Evolutionary conservation across 2,329 filamentous ascomycete genomes (phyloP).

Genomic region (Penicillium olsonii): DNA sequence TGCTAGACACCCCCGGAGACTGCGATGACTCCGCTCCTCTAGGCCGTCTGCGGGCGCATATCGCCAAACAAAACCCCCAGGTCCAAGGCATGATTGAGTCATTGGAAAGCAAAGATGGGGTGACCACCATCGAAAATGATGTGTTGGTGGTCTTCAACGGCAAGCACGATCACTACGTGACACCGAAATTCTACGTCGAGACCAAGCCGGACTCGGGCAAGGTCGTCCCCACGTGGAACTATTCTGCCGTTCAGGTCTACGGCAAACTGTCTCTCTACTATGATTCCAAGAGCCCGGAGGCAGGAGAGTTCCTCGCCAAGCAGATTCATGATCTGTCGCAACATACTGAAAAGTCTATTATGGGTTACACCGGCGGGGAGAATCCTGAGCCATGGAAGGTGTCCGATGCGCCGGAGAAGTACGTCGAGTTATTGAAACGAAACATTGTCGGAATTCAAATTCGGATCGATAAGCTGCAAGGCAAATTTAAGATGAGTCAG

Average conservation of each 20-base stretch:
- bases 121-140: slow-evolving; percentile 49
- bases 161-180: slow-evolving; percentile 63
- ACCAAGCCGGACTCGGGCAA: slow-evolving; percentile 66
- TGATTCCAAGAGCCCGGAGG: slow-evolving; percentile 50
- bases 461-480: slow-evolving; percentile 54
- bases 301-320: slow-evolving; percentile 54
- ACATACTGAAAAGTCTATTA: slow-evolving; percentile 54
- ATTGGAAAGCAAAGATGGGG: slow-evolving; percentile 20
- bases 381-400: neutral
- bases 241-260: slow-evolving; percentile 65
- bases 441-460: slow-evolving; percentile 59
- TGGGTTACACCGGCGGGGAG: slow-evolving; percentile 52
- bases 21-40: slow-evolving; percentile 6
- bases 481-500: slow-evolving; percentile 69
- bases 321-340: slow-evolving; percentile 31
- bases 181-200: slow-evolving; percentile 63
- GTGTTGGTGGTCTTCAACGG: slow-evolving; percentile 65
- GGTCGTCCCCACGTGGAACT: slow-evolving; percentile 71
- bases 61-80: slow-evolving; percentile 66
- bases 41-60: slow-evolving; percentile 58
- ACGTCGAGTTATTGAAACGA: neutral
- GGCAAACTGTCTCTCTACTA: slow-evolving; percentile 58
- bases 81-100: slow-evolving; percentile 61
- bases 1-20: slow-evolving; percentile 14
- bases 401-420: neutral